A percentile compares a stretch with the other conserved stretches of the same genome.
phyloP scores from a whole-genome alignment of 1,284 basidiomycete species.

The Anthracocystis setariae region DNA sequence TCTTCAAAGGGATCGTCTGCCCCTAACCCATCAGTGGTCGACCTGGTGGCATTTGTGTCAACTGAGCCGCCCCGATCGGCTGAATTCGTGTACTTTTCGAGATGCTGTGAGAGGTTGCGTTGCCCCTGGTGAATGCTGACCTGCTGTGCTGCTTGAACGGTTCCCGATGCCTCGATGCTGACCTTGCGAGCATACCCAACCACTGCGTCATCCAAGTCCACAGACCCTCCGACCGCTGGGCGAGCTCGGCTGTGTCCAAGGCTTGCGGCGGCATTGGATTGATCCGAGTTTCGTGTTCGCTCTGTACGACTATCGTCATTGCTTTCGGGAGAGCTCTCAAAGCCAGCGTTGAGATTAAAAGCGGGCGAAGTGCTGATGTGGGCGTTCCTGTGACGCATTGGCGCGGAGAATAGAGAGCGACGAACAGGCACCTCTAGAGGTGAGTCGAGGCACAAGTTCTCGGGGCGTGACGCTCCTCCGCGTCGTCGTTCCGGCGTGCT shows the following conservation, averaged over 20 bases:
- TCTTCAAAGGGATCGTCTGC: constrained; percentile 54
- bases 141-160: constrained; percentile 25
- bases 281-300: constrained; percentile 2
- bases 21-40: not conserved
- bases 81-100: constrained; percentile 34
- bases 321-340: constrained; percentile 39
- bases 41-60: constrained; percentile 17
- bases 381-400: constrained; percentile 57
- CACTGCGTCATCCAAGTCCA: constrained; percentile 38
- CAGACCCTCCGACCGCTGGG: constrained; percentile 13
- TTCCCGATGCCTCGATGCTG: constrained; percentile 33
- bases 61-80: constrained; percentile 15
- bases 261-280: constrained; percentile 1
- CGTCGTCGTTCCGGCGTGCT: constrained; percentile 29
- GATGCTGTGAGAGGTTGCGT: constrained; percentile 42
- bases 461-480: constrained; percentile 13
- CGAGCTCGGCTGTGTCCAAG: constrained; percentile 10
- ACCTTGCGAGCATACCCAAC: constrained; percentile 48
- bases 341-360: constrained; percentile 49
- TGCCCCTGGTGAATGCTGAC: constrained; percentile 44
- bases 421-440: constrained; percentile 50
- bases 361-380: constrained; percentile 59
- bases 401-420: constrained; percentile 26
- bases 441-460: constrained; percentile 29
- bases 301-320: constrained; percentile 16